Evolutionary conservation across 2,329 filamentous ascomycete genomes (phyloP), one percentile per base, ranked within the genome.

Genomic region (Aspergillus pseudoviridinutans): DNA sequence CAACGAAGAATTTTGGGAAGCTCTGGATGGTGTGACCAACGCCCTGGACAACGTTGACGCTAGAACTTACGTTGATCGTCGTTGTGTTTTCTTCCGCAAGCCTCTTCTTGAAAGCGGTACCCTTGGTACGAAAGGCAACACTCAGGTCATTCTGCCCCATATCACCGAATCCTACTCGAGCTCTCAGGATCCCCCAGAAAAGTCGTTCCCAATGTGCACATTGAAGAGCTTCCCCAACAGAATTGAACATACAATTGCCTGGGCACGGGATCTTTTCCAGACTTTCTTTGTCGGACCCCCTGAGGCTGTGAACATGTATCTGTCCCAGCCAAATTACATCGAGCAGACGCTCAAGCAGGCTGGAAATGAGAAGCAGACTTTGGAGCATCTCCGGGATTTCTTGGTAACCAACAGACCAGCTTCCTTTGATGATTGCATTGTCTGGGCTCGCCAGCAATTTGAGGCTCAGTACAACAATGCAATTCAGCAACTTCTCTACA

Each of bases 121-220:
- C 38, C 85, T 99, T n/a, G 94, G 94, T 53, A 97, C 95, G 58
- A 99, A 99, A 82, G 94, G 94, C 69, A 99, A 99, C 79, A 96
- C 92, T 6, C 94, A 99, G 71, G 94, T 99, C 58, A 87, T 99
- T 51, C 83, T 99, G 57, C 95, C 94, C 10, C 84, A 86, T 66
- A 79, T 97, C 62, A 97, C 94, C 0, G 95, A 99, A 76, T 97
- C 94, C 1, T 99, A 99, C 79, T 97, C 94, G 0, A 91, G 88
- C 68, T 97, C 94, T 22, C 93, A 97, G 73, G 95, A 99, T 73
- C 94, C 94, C 1, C 94, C 94, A 0, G 95, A 99, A 82, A 92
- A 97, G 79, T 96, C 94, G 1, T 97, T 99, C 83, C 94, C 94
- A 0, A 97, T 97, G 92, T 99, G 94, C 76, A 97, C 94, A 4